phyloP scores from a whole-genome alignment of 371 early-diverging fungal species.

The Mucor sp. region DNA sequence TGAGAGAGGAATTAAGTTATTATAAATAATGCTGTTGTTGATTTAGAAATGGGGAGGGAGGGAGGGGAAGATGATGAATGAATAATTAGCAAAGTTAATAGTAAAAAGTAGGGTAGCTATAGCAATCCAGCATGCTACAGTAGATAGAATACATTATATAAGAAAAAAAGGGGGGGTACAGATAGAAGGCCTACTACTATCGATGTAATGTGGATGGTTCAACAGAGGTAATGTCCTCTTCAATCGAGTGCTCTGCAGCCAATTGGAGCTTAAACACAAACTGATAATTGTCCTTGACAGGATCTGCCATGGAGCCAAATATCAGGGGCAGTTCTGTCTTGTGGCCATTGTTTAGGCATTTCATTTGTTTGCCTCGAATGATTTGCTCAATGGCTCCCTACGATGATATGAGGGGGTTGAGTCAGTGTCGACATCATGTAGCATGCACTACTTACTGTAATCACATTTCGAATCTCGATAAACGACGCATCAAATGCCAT shows the following conservation, averaged over 20 bases:
- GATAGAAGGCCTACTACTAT: background rate
- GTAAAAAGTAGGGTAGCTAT: too few species aligned
- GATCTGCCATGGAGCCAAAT: constrained; percentile 45
- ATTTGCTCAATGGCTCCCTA: constrained; percentile 68
- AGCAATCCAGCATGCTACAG: too few species aligned
- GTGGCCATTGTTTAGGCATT: constrained; percentile 54
- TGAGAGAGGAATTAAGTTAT: too few species aligned
- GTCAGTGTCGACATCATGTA: background rate
- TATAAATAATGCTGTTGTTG: too few species aligned
- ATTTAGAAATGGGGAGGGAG: too few species aligned
- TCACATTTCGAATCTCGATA: constrained; percentile 48
- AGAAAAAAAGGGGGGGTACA: background rate
- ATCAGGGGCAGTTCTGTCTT: constrained; percentile 45
- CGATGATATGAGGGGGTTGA: background rate
- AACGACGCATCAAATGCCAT: constrained; percentile 49
- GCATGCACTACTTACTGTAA: constrained; percentile 34
- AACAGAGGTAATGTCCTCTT: constrained; percentile 8
- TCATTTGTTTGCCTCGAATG: constrained; percentile 60
- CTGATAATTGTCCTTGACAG: constrained; percentile 27
- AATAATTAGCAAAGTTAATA: too few species aligned
- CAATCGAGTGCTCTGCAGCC: constrained; percentile 4
- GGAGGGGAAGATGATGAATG: too few species aligned
- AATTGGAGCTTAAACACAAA: constrained; percentile 34
- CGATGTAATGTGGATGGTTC: constrained; percentile 20
- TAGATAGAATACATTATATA: background rate